Base-by-base conservation (phyloP, 116 monocot species). In the Papilionanthe hybrid region DNA sequence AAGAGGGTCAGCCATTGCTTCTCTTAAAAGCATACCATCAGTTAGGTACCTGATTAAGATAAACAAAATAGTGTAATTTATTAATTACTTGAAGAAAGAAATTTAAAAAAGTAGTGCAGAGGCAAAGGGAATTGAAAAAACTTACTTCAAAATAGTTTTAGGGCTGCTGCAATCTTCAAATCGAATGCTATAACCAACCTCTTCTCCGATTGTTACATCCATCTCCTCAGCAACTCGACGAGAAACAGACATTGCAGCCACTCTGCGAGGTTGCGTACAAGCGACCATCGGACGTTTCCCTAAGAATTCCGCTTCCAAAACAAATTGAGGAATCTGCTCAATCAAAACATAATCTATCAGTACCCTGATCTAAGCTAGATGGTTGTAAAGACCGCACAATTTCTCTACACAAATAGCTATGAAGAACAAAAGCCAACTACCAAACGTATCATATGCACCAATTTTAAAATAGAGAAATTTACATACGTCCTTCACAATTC, bases 201-300 rank as follows among this genome's bases (percentile, higher is more conserved):
- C 98, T 78, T 98, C 95, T 76, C 98, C 98, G 49, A 98, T 91
- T 15, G 90, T 87, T 9, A 98, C 98, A 84, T 94, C 95, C 95
- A 95, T 99, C 79, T 99, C 99, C 80, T 99, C 95, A 23, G 99
- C 95, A 80, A 99, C 99, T 72, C 95, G 84, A 72, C 95, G 87
- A 23, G 99, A 93, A 81, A 95, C 99, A 73, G 95, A 95, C 99
- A 99, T 99, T 43, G 99, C 93, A 82, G 95, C 95, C 42, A 98
- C 98, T 81, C 95, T 86, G 9, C 93, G 90, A 68, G 98, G 98
- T 80, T 98, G 98, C 2, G 98, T 94, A 79, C 94, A 94, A 43
- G 93, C 98, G 78, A 98, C 98, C 85, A 90, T 79, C 9, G 89
- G 81, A 12, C 89, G 91, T 77, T 99, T 99, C 22, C 94, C 93